Evolutionary conservation across 2,329 filamentous ascomycete species (phyloP).

Genomic region (Colletotrichum spinosum): DNA sequence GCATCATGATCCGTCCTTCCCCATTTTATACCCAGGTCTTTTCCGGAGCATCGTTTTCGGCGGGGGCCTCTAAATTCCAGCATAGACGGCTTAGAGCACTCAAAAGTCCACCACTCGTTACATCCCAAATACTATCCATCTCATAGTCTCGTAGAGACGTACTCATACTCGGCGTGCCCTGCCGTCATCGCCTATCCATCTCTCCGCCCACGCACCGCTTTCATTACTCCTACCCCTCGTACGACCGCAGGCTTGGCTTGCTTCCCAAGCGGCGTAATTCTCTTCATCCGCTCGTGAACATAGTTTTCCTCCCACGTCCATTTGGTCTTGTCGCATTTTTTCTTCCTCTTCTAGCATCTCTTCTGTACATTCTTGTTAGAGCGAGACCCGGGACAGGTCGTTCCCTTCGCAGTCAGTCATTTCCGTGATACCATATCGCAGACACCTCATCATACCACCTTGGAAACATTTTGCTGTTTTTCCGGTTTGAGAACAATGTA

Average conservation of each 20-base stretch:
- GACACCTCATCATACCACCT: conserved; percentile 24
- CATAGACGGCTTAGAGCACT: conserved; percentile 39
- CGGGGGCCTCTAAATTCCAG: conserved; percentile 35
- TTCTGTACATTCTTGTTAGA: conserved; percentile 39
- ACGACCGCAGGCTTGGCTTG: conserved; percentile 32
- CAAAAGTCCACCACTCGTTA: conserved; percentile 37
- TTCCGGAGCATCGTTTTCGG: conserved; percentile 39
- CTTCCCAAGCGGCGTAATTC: conserved; percentile 29
- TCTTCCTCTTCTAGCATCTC: conserved; percentile 25
- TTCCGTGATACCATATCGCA: conserved; percentile 39
- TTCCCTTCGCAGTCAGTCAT: conserved; percentile 39
- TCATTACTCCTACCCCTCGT: conserved; percentile 1
- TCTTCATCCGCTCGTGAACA: conserved; percentile 36
- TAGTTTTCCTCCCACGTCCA: conserved; percentile 20
- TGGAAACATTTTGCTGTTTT: conserved; percentile 10
- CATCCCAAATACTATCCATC: conserved; percentile 27
- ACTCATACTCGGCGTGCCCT: conserved; percentile 21
- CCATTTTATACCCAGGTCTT: conserved; percentile 40
- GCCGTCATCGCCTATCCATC: conserved; percentile 13
- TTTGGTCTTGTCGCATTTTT: conserved; percentile 4
- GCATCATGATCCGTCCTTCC: conserved; percentile 39
- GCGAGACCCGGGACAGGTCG: conserved; percentile 39
- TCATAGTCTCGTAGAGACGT: conserved; percentile 24
- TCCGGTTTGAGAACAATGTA: conserved; percentile 31
- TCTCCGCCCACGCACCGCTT: conserved; percentile 22